phyloP scores from a whole-genome alignment of 2,329 filamentous ascomycete species.

The Tolypocladium guangdongense region DNA sequence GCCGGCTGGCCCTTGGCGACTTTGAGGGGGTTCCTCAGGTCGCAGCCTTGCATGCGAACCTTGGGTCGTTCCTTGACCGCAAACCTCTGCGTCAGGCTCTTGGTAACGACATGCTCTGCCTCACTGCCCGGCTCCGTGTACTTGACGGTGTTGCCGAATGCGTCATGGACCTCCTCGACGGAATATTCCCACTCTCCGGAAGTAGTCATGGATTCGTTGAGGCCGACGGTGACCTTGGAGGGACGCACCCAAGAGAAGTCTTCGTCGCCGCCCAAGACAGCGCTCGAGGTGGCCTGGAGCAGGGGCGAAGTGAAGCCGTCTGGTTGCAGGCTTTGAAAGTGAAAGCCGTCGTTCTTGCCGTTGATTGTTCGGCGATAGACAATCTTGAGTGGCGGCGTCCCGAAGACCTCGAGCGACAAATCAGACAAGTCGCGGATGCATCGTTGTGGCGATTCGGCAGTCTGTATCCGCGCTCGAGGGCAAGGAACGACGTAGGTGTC shows the following conservation, averaged over 20 bases:
- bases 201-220: conserved; percentile 80
- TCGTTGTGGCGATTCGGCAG: conserved; percentile 50
- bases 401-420: conserved; percentile 70
- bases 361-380: conserved; percentile 87
- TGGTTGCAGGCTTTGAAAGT: conserved; percentile 88
- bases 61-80: conserved; percentile 78
- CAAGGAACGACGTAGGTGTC: conserved; percentile 81
- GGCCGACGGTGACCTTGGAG: conserved; percentile 63
- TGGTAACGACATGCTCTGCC: conserved; percentile 49
- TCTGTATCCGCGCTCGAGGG: conserved; percentile 65
- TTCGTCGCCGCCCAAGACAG: conserved; percentile 51
- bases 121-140: conserved; percentile 61
- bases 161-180: conserved; percentile 86
- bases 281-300: conserved; percentile 45
- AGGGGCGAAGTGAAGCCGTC: conserved; percentile 75
- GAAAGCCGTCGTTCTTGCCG: conserved; percentile 69
- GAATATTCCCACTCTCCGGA: conserved; percentile 81
- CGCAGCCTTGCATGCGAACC: conserved; percentile 62
- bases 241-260: conserved; percentile 73
- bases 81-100: conserved; percentile 65
- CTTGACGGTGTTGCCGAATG: conserved; percentile 72
- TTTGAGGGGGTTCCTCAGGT: conserved; percentile 68
- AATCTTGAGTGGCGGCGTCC: conserved; percentile 83
- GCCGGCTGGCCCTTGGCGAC: conserved; percentile 64
- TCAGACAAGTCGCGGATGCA: conserved; percentile 86